Evolutionary conservation across 495 filamentous ascomycete genomes (phyloP), one percentile per base, ranked within the genome.

Genomic region (Endocarpon pusillum): DNA sequence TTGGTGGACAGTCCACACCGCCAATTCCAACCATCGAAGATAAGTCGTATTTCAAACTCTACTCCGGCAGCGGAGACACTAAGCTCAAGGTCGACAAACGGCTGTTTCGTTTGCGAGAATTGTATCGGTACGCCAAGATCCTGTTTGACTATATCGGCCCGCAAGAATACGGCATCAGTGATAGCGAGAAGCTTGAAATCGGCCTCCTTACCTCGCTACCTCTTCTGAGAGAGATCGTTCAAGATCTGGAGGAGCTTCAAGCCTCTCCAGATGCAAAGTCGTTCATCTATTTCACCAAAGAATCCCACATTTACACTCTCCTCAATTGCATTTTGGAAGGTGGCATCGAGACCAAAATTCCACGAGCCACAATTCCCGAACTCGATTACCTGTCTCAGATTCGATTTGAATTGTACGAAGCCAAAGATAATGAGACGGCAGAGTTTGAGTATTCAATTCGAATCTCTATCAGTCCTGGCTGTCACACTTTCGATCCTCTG

Each of bases 271-370:
- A 86, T 49, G 85, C 84, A 14, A 94, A 94, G 47, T 85, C 78
- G 3, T 94, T 94, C 61, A 76, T 96, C 60, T 97, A 97, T 57
- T 97, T 97, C 51, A 97, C 89, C 19, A 97, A 97, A 50, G 89
- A 97, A 59, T 89, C 81, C 3, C 89, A 97, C 45, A 94, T 97
- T 43, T 97, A 97, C 58, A 96, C 89, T 12, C 67, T 97, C 20
- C 68, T 97, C 30, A 97, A 97, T 55, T 96, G 91, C 53, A 94
- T 97, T 41, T 63, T 97, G 21, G 89, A 94, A 57, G 89, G 89
- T 40, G 89, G 91, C 21, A 80, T 97, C 40, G 76, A 84, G 42
- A 89, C 86, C 17, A 94, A 94, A 57, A 80, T 81, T 42, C 76
- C 82, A 40, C 73, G 89, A 27, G 81, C 78, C 46, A 81, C 82